Evolutionary conservation across 441 rosid genomes (phyloP).

Genomic region (Arabidopsis hybrid): DNA sequence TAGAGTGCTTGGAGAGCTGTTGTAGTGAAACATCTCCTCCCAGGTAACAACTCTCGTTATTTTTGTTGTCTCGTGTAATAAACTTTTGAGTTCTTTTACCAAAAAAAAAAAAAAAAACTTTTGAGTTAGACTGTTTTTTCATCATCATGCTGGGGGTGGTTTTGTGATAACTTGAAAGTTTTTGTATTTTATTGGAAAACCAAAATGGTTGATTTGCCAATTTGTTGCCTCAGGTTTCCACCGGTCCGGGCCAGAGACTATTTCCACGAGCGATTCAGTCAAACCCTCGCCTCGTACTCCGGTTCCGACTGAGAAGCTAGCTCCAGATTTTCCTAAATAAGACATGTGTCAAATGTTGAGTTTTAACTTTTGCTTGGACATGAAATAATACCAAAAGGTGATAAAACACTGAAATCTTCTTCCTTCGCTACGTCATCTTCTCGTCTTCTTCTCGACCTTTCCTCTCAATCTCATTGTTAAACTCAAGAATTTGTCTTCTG

Average conservation of each 20-base stretch:
- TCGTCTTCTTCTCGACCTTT: no score
- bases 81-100: no score
- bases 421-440: no score
- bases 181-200: background rate
- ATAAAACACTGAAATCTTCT: background rate
- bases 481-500: no score
- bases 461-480: no score
- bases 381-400: background rate
- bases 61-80: background rate
- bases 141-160: background rate
- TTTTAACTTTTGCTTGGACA: background rate
- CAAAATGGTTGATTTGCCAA: background rate
- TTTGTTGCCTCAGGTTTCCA: slow-evolving; percentile 57
- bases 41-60: slow-evolving; percentile 44
- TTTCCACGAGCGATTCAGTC: slow-evolving; percentile 57
- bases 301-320: slow-evolving; percentile 30
- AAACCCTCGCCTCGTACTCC: slow-evolving; percentile 41
- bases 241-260: slow-evolving; percentile 65
- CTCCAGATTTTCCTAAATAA: background rate
- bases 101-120: no score
- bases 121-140: background rate
- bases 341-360: background rate
- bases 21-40: slow-evolving; percentile 67
- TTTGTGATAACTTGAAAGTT: background rate
- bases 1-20: slow-evolving; percentile 77